Base-by-base conservation (phyloP, 176 grass and related monocot genomes). In the Avena sativa region DNA sequence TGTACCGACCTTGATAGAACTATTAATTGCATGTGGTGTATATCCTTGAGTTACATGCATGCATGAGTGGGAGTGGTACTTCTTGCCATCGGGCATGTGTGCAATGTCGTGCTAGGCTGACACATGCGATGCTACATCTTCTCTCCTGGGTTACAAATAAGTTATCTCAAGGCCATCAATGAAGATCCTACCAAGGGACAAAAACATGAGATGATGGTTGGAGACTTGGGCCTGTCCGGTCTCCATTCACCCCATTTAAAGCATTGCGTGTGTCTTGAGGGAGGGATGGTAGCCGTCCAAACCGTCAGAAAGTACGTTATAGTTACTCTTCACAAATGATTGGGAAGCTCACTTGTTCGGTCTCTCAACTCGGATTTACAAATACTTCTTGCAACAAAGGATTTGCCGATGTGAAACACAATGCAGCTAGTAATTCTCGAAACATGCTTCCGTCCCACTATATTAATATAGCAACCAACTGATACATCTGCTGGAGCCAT, bases 201-300 rank as follows among this genome's bases (percentile, higher is more conserved):
- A 98, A 98, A 92, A 88, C 85, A 86, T 74, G 83, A 78, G 71
- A 93, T 86, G 71, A 93, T 86, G 70, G 88, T 91, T 89, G 93
- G 85, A 87, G 87, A 79, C 78, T 83, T 85, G 86, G 88, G 66
- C 88, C 56, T 91, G 93, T 91, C 82, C 84, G 88, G 90, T 99
- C 94, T 83, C 89, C 81, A 78, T 86, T 99, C 97, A 85, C 30
- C 30, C 87, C 91, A 94, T 96, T 96, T 88, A 98, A 99, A 94
- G 87, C 97, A 89, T 98, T 99, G 94, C 91, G 94, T 99, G 94
- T 89, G 13, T 80, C 21, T 48, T 77, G 57, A 77, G 55, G 17
- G 71, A 81, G 68, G 62, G 59, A 32, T 63, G 57, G 85, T 26
- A 84, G 60, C 64, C 70, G 84, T 59, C 81, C 83, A 90, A 87